Percentiles rank a stretch among this genome's conserved stretches.
phyloP scores from a whole-genome alignment of 2,329 filamentous ascomycete species.

The Nemania bipapillata region DNA sequence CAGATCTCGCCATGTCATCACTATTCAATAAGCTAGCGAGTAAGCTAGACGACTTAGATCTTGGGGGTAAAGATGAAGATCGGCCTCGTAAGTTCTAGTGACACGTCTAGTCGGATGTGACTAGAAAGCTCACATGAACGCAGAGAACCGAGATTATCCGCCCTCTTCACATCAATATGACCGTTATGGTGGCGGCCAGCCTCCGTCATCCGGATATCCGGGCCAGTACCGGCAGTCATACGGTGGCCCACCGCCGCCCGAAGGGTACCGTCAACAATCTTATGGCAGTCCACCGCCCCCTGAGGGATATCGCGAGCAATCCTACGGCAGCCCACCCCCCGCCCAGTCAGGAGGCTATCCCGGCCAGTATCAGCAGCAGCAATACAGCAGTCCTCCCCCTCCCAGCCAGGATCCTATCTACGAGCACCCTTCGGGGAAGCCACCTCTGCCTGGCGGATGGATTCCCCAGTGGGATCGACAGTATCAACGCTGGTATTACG shows the following conservation, averaged over 20 bases:
- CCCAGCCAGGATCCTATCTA: conserved; percentile 47
- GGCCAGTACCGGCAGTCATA: conserved; percentile 30
- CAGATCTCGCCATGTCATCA: conserved; percentile 42
- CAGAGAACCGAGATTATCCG: conserved; percentile 44
- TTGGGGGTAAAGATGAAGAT: conserved; percentile 46
- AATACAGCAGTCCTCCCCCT: conserved; percentile 35
- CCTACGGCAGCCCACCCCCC: conserved; percentile 10
- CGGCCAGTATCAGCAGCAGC: conserved; percentile 37
- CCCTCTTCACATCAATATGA: conserved; percentile 45
- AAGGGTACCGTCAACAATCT: conserved; percentile 16
- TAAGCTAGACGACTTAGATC: conserved; percentile 49
- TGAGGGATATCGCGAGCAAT: neutral
- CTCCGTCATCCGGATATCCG: conserved; percentile 22
- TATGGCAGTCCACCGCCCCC: conserved; percentile 1
- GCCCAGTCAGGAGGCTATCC: conserved; percentile 34
- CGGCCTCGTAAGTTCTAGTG: conserved; percentile 37
- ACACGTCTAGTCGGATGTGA: neutral
- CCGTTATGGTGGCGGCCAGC: conserved; percentile 38
- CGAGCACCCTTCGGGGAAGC: conserved; percentile 54
- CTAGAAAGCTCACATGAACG: conserved; percentile 9
- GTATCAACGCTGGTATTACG: conserved; percentile 72
- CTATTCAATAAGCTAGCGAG: conserved; percentile 49
- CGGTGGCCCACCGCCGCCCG: conserved; percentile 15
- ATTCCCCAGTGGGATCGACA: conserved; percentile 70
- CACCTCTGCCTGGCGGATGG: conserved; percentile 71